Conservation (phyloP, 2,329 filamentous ascomycete genomes). For the Penicillium aurantiogriseum region DNA sequence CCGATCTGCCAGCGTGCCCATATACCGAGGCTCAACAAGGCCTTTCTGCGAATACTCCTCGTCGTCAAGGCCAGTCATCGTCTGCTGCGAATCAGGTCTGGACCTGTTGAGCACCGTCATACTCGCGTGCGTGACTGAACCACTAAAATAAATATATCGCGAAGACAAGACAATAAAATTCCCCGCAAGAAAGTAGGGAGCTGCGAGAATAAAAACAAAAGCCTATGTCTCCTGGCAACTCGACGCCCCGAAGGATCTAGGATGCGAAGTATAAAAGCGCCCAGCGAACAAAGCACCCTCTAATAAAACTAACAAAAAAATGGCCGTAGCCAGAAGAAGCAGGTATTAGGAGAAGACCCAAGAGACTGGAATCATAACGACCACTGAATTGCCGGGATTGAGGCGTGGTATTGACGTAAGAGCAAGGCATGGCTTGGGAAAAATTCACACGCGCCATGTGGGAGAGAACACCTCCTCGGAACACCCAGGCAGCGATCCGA, state of each 20-base stretch:
- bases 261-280: conserved; percentile 1
- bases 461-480: conserved; percentile 5
- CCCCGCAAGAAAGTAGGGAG: neutral
- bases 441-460: conserved; percentile 23
- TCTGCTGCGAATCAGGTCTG: conserved; percentile 14
- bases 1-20: conserved; percentile 39
- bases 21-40: conserved; percentile 36
- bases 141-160: neutral
- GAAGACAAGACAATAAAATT: neutral
- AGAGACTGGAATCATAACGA: neutral
- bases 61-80: conserved; percentile 15
- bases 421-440: conserved; percentile 23
- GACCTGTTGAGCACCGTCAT: conserved; percentile 15
- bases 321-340: conserved; percentile 15
- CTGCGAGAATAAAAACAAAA: neutral
- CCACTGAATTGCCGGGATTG: conserved; percentile 6
- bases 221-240: neutral
- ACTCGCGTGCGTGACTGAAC: neutral
- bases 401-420: conserved; percentile 22
- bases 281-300: neutral
- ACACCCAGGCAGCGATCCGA: neutral
- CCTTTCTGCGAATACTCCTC: conserved; percentile 25
- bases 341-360: conserved; percentile 15
- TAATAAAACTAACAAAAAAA: neutral
- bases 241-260: neutral